phyloP scores from a whole-genome alignment of 2,329 filamentous ascomycete genomes.

The Sporothrix dimorphospora region DNA sequence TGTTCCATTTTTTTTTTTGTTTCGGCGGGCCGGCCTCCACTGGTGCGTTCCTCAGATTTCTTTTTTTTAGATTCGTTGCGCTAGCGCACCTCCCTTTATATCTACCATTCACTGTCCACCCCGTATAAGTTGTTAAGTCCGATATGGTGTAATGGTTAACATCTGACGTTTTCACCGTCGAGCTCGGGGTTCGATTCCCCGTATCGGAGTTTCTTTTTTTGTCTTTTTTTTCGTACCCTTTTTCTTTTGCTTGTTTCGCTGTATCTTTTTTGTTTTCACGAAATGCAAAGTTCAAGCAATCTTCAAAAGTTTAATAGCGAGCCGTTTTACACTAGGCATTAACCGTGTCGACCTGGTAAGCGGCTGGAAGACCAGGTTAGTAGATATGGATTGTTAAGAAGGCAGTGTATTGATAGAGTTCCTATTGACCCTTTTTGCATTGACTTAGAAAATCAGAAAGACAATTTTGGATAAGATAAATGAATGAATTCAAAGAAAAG shows the following conservation, averaged over 20 bases:
- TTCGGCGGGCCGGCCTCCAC: background rate
- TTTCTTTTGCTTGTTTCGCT: background rate
- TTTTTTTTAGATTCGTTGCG: background rate
- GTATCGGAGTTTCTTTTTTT: constrained; percentile 32
- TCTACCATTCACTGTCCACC: too few species aligned
- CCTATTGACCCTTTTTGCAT: background rate
- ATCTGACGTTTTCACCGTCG: constrained; percentile 35
- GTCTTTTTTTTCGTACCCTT: background rate
- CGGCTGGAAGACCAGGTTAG: background rate
- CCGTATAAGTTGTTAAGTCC: constrained; percentile 23
- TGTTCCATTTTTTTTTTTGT: background rate
- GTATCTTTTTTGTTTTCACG: too few species aligned
- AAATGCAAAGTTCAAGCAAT: too few species aligned
- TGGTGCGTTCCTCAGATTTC: background rate
- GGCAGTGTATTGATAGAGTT: too few species aligned
- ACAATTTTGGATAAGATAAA: too few species aligned
- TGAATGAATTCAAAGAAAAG: background rate
- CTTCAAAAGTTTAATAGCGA: background rate
- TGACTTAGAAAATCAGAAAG: background rate
- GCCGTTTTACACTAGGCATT: background rate
- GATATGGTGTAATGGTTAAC: constrained; percentile 35
- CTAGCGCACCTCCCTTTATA: background rate
- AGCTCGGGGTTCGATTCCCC: constrained; percentile 35
- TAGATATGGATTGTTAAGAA: too few species aligned
- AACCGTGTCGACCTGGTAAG: background rate